Base-by-base conservation (phyloP, 2,329 filamentous ascomycete genomes). In the Fusarium coicis region DNA sequence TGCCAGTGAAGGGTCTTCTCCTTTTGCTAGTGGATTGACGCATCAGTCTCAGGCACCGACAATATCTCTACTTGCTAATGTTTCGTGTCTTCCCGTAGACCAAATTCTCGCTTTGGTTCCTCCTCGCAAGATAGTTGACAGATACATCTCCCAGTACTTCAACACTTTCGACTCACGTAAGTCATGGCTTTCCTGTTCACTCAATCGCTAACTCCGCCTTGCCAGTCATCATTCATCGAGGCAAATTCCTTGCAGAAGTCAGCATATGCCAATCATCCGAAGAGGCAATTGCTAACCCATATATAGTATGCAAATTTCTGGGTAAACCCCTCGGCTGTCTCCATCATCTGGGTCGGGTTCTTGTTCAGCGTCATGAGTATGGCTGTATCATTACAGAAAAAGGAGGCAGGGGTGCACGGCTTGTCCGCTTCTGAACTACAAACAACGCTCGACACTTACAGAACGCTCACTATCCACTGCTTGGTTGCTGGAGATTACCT, bases 131-230 rank as follows among this genome's bases (percentile, higher is more conserved):
- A 54, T 72, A 16, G 72, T 74, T 40, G 72, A 74, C 34, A 74
- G 72, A 60, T 58, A 70, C 6, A 44, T 74, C 28, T 74, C 68
- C 9, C 62, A 70, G 4, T 74, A 74, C 30, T 74, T 74, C n/a
- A 74, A 74, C 30, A 50, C 47, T 7, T 74, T 74, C 14, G 68
- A 74, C 39, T 63, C 61, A 34, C 37, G 56, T 64, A 63, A 15
- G 61, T 28, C 32, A 34, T 36, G 8, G 5, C 28, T 63, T 7
- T 21, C 21, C 34, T 34, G 9, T 52, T 34, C 32, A 16, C 7
- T 15, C n/a, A 37, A 34, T 9, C 40, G 10, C 44, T 63, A 36
- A 62, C 32, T 50, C 32, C 11, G 19, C 28, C 56, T 4, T 10
- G 18, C 11, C 32, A 64, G 61, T 44, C n/a, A 28, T 64, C 28